Evolutionary conservation across 805 yeast genomes (phyloP), one percentile per base, ranked within the genome.

Genomic region (Geotrichum ghanense): DNA sequence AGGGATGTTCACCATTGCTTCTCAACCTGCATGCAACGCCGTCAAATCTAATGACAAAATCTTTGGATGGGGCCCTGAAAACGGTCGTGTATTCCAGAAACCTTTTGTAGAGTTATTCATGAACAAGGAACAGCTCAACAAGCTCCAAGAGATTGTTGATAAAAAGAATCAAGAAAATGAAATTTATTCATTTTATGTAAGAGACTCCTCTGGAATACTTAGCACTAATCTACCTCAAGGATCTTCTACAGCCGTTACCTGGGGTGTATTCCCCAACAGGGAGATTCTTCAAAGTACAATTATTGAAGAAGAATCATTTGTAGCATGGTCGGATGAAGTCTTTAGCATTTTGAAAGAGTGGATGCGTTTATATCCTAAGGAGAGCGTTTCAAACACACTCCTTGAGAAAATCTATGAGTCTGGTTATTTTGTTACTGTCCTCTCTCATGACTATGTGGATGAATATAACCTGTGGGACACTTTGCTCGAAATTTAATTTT

Each of bases 281-380:
- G 95, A 87, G 59, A 81, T 88, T 31, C 76, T 87, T 31, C 97
- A 89, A 63, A 84, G 97, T 0, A 92, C 98, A 0, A 82, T 89
- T 51, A 80, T 92, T 48, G 96, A 89, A 59, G 83, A 79, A 55
- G 95, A 88, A 56, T 86, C 97, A 1, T 90, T 92, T 69, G 76
- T 76, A 54, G 96, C 96, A 0, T 92, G 98, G 98, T 77, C 82
- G 55, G 97, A 89, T 57, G 99, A 92, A 63, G 95, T 95, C 0
- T 92, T 87, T 64, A 73, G 78, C 48, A 83, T 92, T 50, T 85
- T 97, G 92, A 66, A 71, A 37, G 95, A 89, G 62, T 92, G 99
- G 99, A 83, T 83, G 43, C 73, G 81, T 52, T 70, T 92, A 47
- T 92, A 88, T 61, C 74, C 78, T 53, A 68, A 66, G 64, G 61